Conservation (phyloP, 495 filamentous ascomycete genomes). For the Tirmania nivea region DNA sequence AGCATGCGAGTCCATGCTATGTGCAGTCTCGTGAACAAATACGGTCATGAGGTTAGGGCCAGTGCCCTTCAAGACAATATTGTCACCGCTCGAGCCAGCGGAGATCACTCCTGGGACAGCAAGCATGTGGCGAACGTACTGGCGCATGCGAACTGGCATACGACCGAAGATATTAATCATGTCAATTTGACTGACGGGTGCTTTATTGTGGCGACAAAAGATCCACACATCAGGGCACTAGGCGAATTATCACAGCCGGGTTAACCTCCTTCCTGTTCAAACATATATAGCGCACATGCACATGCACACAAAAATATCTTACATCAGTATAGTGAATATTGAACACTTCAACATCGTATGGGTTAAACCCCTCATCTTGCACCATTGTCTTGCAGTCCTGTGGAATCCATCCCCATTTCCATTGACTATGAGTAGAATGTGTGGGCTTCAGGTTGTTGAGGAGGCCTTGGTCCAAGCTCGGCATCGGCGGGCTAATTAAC, state of each 20-base stretch:
- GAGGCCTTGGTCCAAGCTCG: not conserved
- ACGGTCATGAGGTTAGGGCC: not conserved
- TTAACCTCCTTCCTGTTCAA: slow-evolving; percentile 1
- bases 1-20: not conserved
- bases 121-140: not conserved
- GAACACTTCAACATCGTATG: not conserved
- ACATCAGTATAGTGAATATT: slow-evolving; percentile 2
- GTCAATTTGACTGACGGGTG: not conserved
- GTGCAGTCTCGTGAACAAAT: not conserved
- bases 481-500: not conserved
- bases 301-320: too few species aligned
- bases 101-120: not conserved
- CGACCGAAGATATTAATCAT: not conserved
- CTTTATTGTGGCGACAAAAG: slow-evolving; percentile 7
- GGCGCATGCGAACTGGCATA: not conserved
- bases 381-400: not conserved
- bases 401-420: not conserved
- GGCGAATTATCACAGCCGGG: not conserved
- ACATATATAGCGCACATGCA: too few species aligned
- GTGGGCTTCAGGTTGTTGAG: not conserved
- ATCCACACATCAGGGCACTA: slow-evolving; percentile 3
- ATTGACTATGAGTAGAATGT: not conserved
- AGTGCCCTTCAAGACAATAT: not conserved
- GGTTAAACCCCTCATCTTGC: not conserved
- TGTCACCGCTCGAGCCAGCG: not conserved